Conservation (phyloP, 1,139 yeast species). For the Blastobotrys buckinghamii region DNA sequence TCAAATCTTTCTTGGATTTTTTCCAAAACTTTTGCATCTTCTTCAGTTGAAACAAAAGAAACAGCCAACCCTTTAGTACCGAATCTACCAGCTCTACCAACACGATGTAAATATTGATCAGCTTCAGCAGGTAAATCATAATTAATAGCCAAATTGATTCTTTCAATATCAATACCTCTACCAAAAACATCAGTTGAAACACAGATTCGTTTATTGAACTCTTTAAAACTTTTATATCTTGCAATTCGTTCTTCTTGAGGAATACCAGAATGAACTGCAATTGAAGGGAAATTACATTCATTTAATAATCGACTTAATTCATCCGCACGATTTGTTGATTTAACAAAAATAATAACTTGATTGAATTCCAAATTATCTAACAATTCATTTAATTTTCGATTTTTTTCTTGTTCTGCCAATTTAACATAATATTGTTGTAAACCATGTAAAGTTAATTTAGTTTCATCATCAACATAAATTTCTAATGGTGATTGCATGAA, state of each 20-base stretch:
- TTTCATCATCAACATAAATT: constrained; percentile 96
- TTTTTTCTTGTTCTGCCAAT: constrained; percentile 86
- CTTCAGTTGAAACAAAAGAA: constrained; percentile 79
- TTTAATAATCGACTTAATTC: constrained; percentile 84
- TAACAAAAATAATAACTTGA: constrained; percentile 96
- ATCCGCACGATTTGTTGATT: constrained; percentile 86
- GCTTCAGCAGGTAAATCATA: constrained; percentile 83
- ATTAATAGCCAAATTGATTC: constrained; percentile 96
- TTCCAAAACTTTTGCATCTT: constrained; percentile 84
- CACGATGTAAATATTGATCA: constrained; percentile 97
- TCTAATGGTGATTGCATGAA: constrained; percentile 98
- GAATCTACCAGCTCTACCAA: constrained; percentile 99
- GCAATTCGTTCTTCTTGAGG: constrained; percentile 98
- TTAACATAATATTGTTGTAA: constrained; percentile 94
- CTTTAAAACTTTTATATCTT: constrained; percentile 93
- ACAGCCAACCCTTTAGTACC: constrained; percentile 98
- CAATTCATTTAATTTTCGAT: constrained; percentile 85
- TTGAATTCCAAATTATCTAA: constrained; percentile 94
- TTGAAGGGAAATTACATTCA: constrained; percentile 95
- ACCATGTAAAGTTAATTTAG: constrained; percentile 95
- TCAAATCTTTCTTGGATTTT: constrained; percentile 97
- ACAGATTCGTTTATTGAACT: constrained; percentile 97
- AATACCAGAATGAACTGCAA: constrained; percentile 93
- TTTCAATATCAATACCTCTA: constrained; percentile 98
- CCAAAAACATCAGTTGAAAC: constrained; percentile 98